These are phyloP conservation scores for Trichoderma cornu-damae DNA, from an alignment of 2,329 filamentous ascomycete genomes.

Conservation along the genomic window DNA sequence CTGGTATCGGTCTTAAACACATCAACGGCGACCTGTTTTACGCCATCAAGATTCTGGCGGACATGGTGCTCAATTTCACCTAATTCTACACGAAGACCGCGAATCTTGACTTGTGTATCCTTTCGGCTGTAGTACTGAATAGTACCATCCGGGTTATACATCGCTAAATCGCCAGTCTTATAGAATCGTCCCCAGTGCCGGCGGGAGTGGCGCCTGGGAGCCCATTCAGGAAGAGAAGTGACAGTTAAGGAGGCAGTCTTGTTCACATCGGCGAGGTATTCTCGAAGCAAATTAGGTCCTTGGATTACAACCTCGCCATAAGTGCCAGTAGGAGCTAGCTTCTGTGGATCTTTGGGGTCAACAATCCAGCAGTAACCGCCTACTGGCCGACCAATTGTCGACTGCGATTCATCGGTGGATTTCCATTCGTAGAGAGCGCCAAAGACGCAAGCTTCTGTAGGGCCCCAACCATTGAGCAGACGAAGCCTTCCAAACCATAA, in stretches of 20 bases:
- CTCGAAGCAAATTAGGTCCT: constrained; percentile 15
- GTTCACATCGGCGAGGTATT: constrained; percentile 5
- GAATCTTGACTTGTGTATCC: constrained; percentile 18
- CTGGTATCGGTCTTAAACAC: constrained; percentile 11
- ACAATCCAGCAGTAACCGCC: constrained; percentile 19
- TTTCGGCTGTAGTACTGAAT: constrained; percentile 16
- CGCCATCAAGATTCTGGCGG: background rate
- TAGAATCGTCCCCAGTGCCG: constrained; percentile 11
- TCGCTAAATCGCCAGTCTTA: constrained; percentile 12
- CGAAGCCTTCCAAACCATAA: constrained; percentile 17
- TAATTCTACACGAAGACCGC: constrained; percentile 15
- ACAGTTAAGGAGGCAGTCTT: constrained; percentile 10
- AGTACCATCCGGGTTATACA: constrained; percentile 13
- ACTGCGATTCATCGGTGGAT: constrained; percentile 6
- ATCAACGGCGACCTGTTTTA: constrained; percentile 14
- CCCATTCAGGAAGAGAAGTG: constrained; percentile 9
- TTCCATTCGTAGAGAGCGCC: constrained; percentile 14
- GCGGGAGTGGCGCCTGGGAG: background rate
- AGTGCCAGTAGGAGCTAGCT: constrained; percentile 6
- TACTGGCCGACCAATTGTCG: constrained; percentile 13
- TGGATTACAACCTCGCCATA: constrained; percentile 17
- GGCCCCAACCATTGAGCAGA: constrained; percentile 16
- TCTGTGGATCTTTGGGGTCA: constrained; percentile 9
- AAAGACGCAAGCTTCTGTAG: constrained; percentile 17
- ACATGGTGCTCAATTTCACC: constrained; percentile 17